These are phyloP conservation scores for Chlorella sorokiniana DNA, from an alignment of 139 green algal genomes.

Conservation along the genomic window DNA sequence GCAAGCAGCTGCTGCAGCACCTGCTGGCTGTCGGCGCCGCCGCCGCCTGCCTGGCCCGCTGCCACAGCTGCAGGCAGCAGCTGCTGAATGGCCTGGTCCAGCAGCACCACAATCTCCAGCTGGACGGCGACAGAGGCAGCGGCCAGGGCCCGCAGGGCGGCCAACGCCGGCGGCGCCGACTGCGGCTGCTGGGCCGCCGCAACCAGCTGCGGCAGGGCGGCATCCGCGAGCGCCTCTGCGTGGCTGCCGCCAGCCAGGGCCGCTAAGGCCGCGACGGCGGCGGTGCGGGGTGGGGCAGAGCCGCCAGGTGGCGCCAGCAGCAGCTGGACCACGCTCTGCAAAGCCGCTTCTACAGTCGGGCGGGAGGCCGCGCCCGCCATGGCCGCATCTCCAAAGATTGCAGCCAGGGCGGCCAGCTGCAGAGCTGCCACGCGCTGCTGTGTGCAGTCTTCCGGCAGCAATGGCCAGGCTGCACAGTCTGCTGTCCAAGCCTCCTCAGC, in stretches of 20 bases:
- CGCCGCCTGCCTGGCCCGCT: no score
- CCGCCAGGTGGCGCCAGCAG: background rate
- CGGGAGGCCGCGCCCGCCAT: background rate
- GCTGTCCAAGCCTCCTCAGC: background rate
- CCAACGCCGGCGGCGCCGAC: background rate
- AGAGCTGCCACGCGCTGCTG: background rate
- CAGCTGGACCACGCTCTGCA: slow-evolving; percentile 1
- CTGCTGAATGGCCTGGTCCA: slow-evolving; percentile 19
- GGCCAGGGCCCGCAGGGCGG: slow-evolving; percentile 5
- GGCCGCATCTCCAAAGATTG: background rate
- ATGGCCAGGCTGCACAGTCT: background rate
- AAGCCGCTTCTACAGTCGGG: background rate
- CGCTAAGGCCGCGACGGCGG: background rate
- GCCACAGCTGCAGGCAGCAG: background rate
- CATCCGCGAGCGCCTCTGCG: background rate
- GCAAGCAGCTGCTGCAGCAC: slow-evolving; percentile 24
- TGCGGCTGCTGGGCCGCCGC: background rate
- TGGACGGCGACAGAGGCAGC: background rate
- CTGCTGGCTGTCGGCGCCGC: background rate
- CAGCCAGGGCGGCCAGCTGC: slow-evolving; percentile 11
- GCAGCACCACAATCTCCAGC: background rate
- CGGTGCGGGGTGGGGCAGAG: background rate
- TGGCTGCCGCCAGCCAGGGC: slow-evolving; percentile 3
- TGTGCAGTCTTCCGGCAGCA: background rate
- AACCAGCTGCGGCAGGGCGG: slow-evolving; percentile 2